Evolutionary conservation across 805 yeast genomes (phyloP).

Genomic region (Metschnikowia hibisci): DNA sequence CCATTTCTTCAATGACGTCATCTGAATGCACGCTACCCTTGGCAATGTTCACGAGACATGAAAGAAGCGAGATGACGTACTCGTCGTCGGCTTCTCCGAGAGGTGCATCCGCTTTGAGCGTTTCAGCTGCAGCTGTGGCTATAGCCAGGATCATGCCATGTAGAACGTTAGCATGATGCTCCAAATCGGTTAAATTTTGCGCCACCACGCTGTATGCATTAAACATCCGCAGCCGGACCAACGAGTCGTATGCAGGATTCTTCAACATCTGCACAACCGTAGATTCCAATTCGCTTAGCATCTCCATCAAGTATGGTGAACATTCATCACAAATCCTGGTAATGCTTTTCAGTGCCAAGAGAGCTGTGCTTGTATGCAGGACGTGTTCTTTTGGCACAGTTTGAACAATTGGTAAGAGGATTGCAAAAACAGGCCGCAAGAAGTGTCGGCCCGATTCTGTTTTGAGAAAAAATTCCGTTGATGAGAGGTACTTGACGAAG

Average conservation of each 20-base stretch:
- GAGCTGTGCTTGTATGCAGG: constrained; percentile 23
- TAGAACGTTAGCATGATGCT: constrained; percentile 22
- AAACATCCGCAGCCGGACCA: constrained; percentile 56
- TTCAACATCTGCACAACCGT: constrained; percentile 47
- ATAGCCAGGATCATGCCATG: constrained; percentile 21
- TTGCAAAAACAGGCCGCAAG: constrained; percentile 51
- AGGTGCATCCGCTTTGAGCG: constrained; percentile 12
- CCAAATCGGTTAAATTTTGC: constrained; percentile 49
- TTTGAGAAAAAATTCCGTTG: constrained; percentile 58
- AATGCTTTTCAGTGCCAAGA: constrained; percentile 49
- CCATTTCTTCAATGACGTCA: constrained; percentile 38
- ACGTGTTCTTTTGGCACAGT: constrained; percentile 10
- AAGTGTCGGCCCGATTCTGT: constrained; percentile 39
- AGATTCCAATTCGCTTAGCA: constrained; percentile 47
- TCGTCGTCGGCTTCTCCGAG: constrained; percentile 31
- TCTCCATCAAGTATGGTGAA: constrained; percentile 35
- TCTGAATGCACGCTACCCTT: constrained; percentile 65
- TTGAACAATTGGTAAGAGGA: constrained; percentile 44
- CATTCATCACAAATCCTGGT: constrained; percentile 55
- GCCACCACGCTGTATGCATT: constrained; percentile 62
- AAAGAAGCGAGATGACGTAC: constrained; percentile 52
- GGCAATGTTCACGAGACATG: constrained; percentile 67
- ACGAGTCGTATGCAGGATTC: constrained; percentile 34
- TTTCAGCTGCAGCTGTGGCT: constrained; percentile 10
- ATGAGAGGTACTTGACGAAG: constrained; percentile 39